Evolutionary conservation across 306 rosid genomes (phyloP), one percentile per base, ranked within the genome.

Genomic region (Corylus americana): DNA sequence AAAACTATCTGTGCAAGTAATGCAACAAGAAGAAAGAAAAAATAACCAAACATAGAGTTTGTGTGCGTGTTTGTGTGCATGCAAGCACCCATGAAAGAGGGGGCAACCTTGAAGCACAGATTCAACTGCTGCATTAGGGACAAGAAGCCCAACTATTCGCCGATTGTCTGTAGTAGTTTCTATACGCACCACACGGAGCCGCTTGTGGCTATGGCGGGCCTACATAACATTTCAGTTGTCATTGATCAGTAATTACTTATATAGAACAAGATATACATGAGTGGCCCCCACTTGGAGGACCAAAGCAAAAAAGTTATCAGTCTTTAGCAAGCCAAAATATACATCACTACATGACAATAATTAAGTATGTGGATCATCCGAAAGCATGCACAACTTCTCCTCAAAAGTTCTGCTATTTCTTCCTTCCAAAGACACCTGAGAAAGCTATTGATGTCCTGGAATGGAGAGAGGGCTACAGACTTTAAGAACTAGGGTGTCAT

Each of bases 81-180:
- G 20, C 59, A 55, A 44, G 25, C 51, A 48, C 55, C 80, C 14
- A 68, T 78, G 82, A 77, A 72, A 82, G 81, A 66, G 74, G 73
- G 70, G 37, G 77, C 16, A 72, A 91, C 99, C 99, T 96, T 83
- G 94, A 77, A 96, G 99, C 77, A 95, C 99, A 51, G 87, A 72
- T 87, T 93, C 98, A 77, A 96, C 98, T 14, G 94, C 99, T 67
- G 96, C 88, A 81, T 96, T 96, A 64, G 99, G 98, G 54, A 96
- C 97, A 82, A 88, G 93, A 62, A 96, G 91, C 76, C 99, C 98
- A 79, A 96, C 99, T 57, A 96, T 90, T 68, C 98, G 89, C 83
- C 75, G 88, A 64, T 80, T 89, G 80, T 93, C 97, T 58, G 83
- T 80, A 18, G 94, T 91, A 80, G 99, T 96, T 88, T 90, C 97